Conservation (phyloP, 2,329 filamentous ascomycete species). For the Xylariomycetidae sp. region DNA sequence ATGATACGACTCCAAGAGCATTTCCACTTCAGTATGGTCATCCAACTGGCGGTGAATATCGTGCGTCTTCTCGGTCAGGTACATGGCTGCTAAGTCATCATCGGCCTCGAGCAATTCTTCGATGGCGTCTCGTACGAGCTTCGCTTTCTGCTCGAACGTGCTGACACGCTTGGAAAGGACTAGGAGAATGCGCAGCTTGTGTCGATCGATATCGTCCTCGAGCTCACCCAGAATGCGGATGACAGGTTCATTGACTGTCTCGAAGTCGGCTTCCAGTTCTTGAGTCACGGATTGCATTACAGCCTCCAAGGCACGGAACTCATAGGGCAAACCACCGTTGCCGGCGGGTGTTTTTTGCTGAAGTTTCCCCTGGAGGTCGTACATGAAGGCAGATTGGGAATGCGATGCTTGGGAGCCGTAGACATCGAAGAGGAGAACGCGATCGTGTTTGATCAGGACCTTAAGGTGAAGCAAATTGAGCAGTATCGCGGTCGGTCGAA, state of each 20-base stretch:
- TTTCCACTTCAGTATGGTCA: slow-evolving; percentile 94
- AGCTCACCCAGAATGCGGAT: slow-evolving; percentile 82
- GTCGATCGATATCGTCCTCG: slow-evolving; percentile 93
- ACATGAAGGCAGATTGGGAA: slow-evolving; percentile 95
- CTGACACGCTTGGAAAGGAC: slow-evolving; percentile 93
- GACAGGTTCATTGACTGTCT: slow-evolving; percentile 87
- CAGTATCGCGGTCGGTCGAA: slow-evolving; percentile 86
- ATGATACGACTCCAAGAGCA: slow-evolving; percentile 94
- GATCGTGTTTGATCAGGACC: slow-evolving; percentile 90
- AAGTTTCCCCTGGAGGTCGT: slow-evolving; percentile 88
- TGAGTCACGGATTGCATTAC: slow-evolving; percentile 90
- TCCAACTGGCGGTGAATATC: slow-evolving; percentile 69
- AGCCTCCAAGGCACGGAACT: slow-evolving; percentile 92
- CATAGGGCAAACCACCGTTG: slow-evolving; percentile 74
- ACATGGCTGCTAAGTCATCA: slow-evolving; percentile 92
- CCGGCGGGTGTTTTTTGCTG: slow-evolving; percentile 64
- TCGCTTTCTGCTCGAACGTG: slow-evolving; percentile 95
- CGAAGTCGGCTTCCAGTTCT: slow-evolving; percentile 89
- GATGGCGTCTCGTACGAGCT: slow-evolving; percentile 87
- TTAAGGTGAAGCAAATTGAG: slow-evolving; percentile 95
- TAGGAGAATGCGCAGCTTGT: slow-evolving; percentile 84
- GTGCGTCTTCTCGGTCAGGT: slow-evolving; percentile 79
- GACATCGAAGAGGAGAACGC: slow-evolving; percentile 90
- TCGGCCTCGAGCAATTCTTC: slow-evolving; percentile 94
- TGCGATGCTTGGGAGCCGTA: slow-evolving; percentile 94